Base-by-base conservation (phyloP, 192 early-diverging fungal genomes). In the Backusella psychrophila region DNA sequence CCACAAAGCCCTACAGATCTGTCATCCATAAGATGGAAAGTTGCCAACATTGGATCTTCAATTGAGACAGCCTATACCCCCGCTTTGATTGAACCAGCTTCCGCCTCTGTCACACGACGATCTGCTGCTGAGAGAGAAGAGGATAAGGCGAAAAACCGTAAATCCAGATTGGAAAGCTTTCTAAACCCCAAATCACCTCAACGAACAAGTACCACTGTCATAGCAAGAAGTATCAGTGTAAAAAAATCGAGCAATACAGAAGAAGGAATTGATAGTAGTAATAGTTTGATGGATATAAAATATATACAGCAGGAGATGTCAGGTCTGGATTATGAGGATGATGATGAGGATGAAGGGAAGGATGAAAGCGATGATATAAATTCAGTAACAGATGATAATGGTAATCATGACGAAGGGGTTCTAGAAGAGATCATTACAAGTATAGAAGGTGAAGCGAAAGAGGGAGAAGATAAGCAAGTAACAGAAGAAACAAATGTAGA, bases 11-110 rank as follows among this genome's bases (percentile, higher is more conserved):
- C 34, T 36, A 68, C 33, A 34, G 72, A 52, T 59, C 31, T 31
- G 5, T 59, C 72, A 21, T 49, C 52, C 4, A 29, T 76, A 15
- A 42, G 68, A 39, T 76, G 75, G 75, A 76, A 76, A 35, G 63
- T 41, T 3, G 75, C 75, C 31, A 66, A 76, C 2, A 31, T 70
- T 17, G 75, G 33, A 17, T 76, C 75, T 6, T 36, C 75, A 15
- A 46, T 76, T 29, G 75, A 69, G 23, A 76, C 75, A 6, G 67
- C 35, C 3, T 66, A 56, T 70, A 68, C 75, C 7, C 67, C 75
- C 6, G 1, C 21, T 67, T n/a, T 44, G 0, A 67, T 66, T 34
- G 23, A 26, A 6, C 63, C 63, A 14, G 65, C 74, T 31, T 38
- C 23, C 1, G 65, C 35, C 4, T 36, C 67, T 33, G 65, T 75